Base-by-base conservation (phyloP, 345 rosid species). In the Angophora floribunda region DNA sequence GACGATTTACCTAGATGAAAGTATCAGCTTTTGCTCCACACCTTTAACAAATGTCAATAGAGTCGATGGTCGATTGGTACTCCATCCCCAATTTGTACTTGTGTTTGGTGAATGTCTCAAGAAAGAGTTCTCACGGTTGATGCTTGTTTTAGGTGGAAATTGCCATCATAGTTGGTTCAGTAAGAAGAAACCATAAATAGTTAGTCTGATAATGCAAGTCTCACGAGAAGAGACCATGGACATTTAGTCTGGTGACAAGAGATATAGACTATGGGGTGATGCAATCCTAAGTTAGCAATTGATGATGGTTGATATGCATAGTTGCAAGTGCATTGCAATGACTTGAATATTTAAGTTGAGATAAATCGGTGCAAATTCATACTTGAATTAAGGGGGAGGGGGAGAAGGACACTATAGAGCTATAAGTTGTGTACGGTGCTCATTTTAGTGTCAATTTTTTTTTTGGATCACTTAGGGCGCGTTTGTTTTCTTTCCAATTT, bases 151-250 rank as follows among this genome's bases (percentile, higher is more conserved):
- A 22, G 1, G 13, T 55, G 61, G 24, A 55, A 21, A 22, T 22
- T 22, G 61, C 22, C 24, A 55, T 55, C 22, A 22, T 0, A 0
- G 5, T 55, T 55, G 28, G 21, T 55, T 5, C 4, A 1, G 6
- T 55, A 26, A 55, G 61, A 55, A 55, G 2, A 55, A 55, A 55
- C 13, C 61, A 55, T 55, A 28, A 26, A 2, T 28, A 55, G 24
- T 55, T 55, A 12, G 28, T 55, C 0, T 55, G 0, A 55, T 55
- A 55, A 55, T 22, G 13, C 24, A 28, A 55, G 28, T 55, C 5
- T 8, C 2, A 28, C 0, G 1, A 55, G 61, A 55, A 22, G 61
- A 55, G 61, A 4, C 61, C 61, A 55, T 55, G 28, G 41, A 36
- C 41, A 36, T 36, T 36, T 36, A 36, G 41, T 36, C 41, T 36